These are phyloP conservation scores for Penicillium frequentans DNA, from an alignment of 2,329 filamentous ascomycete species.

Conservation along the genomic window DNA sequence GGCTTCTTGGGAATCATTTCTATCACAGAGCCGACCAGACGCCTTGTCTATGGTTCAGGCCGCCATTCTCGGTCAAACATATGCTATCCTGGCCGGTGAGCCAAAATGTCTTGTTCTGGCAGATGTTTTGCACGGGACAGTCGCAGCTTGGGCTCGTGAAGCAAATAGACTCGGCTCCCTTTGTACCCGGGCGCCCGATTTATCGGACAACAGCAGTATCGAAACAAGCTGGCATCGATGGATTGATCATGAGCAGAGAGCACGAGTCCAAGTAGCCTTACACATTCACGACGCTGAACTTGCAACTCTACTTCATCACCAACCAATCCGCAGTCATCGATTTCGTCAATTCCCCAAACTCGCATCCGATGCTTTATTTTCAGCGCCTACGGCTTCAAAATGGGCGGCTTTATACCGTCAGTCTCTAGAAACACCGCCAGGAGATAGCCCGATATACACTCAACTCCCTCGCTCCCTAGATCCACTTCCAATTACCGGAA, in stretches of 20 bases:
- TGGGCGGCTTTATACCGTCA: constrained; percentile 12
- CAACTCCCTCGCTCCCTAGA: not conserved
- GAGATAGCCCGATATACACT: not conserved
- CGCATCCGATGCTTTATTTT: constrained; percentile 17
- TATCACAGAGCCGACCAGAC: constrained; percentile 16
- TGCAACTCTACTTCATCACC: constrained; percentile 22
- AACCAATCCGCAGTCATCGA: constrained; percentile 20
- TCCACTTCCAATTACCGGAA: not conserved
- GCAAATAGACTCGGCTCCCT: constrained; percentile 19
- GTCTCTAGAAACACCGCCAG: not conserved
- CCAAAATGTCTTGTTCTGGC: constrained; percentile 28
- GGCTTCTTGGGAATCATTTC: constrained; percentile 20
- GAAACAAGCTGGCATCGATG: constrained; percentile 24
- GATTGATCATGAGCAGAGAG: constrained; percentile 27
- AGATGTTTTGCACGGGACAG: constrained; percentile 32
- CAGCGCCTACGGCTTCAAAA: constrained; percentile 14
- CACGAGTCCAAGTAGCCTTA: constrained; percentile 27
- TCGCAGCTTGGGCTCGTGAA: constrained; percentile 30
- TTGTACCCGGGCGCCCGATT: not conserved
- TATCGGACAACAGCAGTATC: constrained; percentile 7
- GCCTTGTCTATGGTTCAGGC: constrained; percentile 27
- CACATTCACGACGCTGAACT: constrained; percentile 32
- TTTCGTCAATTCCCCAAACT: constrained; percentile 14
- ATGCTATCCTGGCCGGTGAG: constrained; percentile 28
- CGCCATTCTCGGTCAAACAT: constrained; percentile 31